Conservation (phyloP, 2,329 filamentous ascomycete genomes). For the Pseudocercospora cruenta region DNA sequence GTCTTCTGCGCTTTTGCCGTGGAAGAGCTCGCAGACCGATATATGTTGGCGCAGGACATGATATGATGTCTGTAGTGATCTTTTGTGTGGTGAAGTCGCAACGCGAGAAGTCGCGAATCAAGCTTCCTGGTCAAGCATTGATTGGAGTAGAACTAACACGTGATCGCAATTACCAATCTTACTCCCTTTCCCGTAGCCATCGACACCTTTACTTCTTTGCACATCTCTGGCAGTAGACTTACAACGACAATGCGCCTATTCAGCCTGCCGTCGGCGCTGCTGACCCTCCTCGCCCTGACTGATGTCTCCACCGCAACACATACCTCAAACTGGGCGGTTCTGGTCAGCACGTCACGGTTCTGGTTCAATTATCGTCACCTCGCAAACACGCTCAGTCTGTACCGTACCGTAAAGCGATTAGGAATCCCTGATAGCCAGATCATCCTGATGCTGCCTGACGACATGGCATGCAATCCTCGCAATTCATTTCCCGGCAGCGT, state of each 20-base stretch:
- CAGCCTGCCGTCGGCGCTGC: slow-evolving; percentile 32
- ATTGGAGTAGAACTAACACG: not conserved
- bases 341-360: slow-evolving; percentile 97
- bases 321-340: slow-evolving; percentile 98
- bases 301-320: slow-evolving; percentile 67
- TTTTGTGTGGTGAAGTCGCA: no score
- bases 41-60: no score
- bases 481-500: slow-evolving; percentile 98
- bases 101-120: no score
- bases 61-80: no score
- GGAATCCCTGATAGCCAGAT: slow-evolving; percentile 98
- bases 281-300: slow-evolving; percentile 30
- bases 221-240: not conserved
- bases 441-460: slow-evolving; percentile 99
- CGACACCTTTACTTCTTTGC: not conserved
- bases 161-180: not conserved
- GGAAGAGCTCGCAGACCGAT: no score
- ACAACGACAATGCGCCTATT: slow-evolving; percentile 31
- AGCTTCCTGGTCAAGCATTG: no score
- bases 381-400: slow-evolving; percentile 94
- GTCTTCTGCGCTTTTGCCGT: no score
- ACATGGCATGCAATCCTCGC: slow-evolving; percentile 99
- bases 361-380: slow-evolving; percentile 99
- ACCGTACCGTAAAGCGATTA: slow-evolving; percentile 95
- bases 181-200: not conserved